Evolutionary conservation across 108 stramenopile genomes (phyloP), one percentile per base, ranked within the genome.

Genomic region (Aurantiochytrium sp.): DNA sequence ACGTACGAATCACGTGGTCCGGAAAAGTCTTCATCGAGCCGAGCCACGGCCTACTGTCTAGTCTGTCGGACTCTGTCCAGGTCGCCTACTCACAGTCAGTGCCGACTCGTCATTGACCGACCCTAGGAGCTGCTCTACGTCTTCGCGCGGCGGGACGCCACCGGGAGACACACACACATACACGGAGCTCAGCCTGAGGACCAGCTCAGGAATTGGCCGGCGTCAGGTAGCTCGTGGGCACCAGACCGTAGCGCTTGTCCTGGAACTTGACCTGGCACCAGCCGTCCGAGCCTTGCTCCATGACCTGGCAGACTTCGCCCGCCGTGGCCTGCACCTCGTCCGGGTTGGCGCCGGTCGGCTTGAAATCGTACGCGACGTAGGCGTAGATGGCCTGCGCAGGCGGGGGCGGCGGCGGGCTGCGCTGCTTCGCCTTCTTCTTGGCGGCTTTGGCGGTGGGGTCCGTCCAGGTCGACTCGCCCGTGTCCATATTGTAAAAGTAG

Each of bases 401-500:
- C 19, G 73, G 42, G 36, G 42, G 10, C n/a, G 73, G 24, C 15
- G 39, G 45, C 1, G n/a, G 73, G 0, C 8, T 17, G 8, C 45
- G 39, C 45, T 81, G 12, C 21, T 41, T 48, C 0, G 73, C 6
- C 24, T 48, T 41, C 42, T 48, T 24, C 45, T 81, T 81, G 1
- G 1, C 45, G 10, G 12, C 32, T 3, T 48, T 15, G 8, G 19
- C 42, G 32, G 19, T n/a, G 12, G 73, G 73, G 2, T 48, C 42
- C 2, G 24, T 24, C 73, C 73, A 81, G 10, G 73, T 48, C 27
- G 73, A 81, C 45, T 81, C 73, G 21, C 73, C 73, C 30, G 73
- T 81, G n/a, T 81, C 73, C 45, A 48, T 81, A 24, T 81, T 81
- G 39, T 81, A 81, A 42, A 22, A 81, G 30, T 81, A 81, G 12